A percentile compares a stretch with the other conserved stretches of the same genome.
Evolutionary conservation across 225 moss, liverwort and hornwort species (phyloP).

Genomic region (Physcomitrellopsis africana): DNA sequence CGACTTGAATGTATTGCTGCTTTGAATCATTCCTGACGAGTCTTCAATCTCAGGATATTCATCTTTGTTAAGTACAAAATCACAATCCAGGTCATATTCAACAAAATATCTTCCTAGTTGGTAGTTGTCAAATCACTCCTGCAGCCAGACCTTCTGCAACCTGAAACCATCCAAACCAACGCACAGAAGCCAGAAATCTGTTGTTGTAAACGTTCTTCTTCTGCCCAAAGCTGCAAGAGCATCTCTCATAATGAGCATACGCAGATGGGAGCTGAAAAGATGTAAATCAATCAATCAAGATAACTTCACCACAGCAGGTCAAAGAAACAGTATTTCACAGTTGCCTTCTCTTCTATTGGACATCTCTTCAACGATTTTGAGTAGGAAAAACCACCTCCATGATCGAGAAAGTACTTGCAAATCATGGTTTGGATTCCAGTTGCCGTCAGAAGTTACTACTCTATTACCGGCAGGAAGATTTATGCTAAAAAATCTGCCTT

Average conservation of each 20-base stretch:
- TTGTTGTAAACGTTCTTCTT: slow-evolving; percentile 87
- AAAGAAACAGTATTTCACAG: neutral
- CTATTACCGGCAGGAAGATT: slow-evolving; percentile 97
- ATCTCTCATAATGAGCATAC: slow-evolving; percentile 21
- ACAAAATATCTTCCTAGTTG: slow-evolving; percentile 80
- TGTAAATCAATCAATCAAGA: neutral
- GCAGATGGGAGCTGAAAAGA: slow-evolving; percentile 18
- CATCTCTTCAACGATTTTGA: slow-evolving; percentile 20
- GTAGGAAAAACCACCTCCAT: slow-evolving; percentile 76
- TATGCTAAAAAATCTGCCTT: slow-evolving; percentile 89
- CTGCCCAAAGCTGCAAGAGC: slow-evolving; percentile 82
- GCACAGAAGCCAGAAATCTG: slow-evolving; percentile 77
- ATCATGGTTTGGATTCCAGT: slow-evolving; percentile 99
- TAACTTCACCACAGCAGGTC: slow-evolving; percentile 4
- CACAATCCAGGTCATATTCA: slow-evolving; percentile 72
- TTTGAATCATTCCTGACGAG: slow-evolving; percentile 28
- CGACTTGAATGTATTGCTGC: slow-evolving; percentile 1
- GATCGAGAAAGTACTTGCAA: slow-evolving; percentile 93
- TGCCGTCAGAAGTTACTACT: slow-evolving; percentile 93
- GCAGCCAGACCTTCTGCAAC: slow-evolving; percentile 94
- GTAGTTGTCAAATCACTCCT: slow-evolving; percentile 84
- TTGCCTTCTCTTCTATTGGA: neutral
- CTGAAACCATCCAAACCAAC: slow-evolving; percentile 46
- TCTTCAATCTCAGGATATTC: slow-evolving; percentile 44
- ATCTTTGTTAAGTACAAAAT: slow-evolving; percentile 75